Evolutionary conservation across 768 basidiomycete species (phyloP), one percentile per base, ranked within the genome.

Genomic region (Pisolithus marmoratus): DNA sequence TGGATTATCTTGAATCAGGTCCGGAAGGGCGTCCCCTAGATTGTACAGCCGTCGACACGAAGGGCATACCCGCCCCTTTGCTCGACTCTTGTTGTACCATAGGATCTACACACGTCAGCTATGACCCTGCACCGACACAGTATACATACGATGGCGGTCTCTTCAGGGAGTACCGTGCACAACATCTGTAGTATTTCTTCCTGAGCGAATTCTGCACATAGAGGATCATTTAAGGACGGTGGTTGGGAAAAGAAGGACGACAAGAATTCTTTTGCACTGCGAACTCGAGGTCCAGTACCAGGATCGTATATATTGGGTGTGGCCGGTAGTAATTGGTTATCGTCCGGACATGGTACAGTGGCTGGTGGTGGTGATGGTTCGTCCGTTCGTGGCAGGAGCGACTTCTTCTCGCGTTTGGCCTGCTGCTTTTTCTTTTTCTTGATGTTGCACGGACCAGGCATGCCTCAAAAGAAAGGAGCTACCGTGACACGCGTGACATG

Each of bases 1-100:
- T 8, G 54, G 38, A 5, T 54, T 56, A 11, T 70, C 62, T 54
- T 55, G 65, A 17, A 73, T 53, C 22, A 77, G 76, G 23, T 81
- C 76, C 3, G 78, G 76, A 1, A 90, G 72, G 1, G 72, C 63
- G 46, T 92, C 89, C 1, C 87, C 87, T 0, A 90, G 67, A 5
- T 71, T 73, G 61, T 90, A 92, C 27, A 90, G 66, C 15, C 89
- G 71, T 63, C 82, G 80, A 61, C 90, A 92, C 1, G 86, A 79
- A 2, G 90, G 89, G 59, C 90, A 92, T 48, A 91, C 76, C 24
- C 90, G 81, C 49, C 82, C 78, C 9, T 73, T 77, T 5, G 75
- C 66, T 2, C 90, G 79, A 61, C 85, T 89, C 69, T 89, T 89
- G 72, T 92, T 92, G 61, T 91, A 90, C 88, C 88, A 91, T 12